A percentile compares a stretch with the other conserved stretches of the same genome.
Conservation (phyloP, 306 rosid genomes). For the Rubus parviflorus region DNA sequence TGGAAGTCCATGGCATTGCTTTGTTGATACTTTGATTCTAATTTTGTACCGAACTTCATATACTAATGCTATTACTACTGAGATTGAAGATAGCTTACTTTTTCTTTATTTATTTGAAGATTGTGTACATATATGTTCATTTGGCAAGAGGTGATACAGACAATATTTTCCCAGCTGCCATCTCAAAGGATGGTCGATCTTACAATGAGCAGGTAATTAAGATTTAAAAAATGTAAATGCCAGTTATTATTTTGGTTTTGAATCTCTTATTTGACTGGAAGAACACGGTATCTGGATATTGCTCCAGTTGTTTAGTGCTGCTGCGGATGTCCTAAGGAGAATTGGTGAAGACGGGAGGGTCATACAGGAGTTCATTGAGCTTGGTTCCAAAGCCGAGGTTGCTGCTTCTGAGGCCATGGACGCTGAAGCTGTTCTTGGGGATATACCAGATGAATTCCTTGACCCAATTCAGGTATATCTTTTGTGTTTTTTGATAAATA, state of each 20-base stretch:
- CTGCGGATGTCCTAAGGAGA: slow-evolving; percentile 76
- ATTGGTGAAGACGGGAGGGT: slow-evolving; percentile 89
- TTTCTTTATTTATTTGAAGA: slow-evolving; percentile 39
- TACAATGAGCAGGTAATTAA: slow-evolving; percentile 86
- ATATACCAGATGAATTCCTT: slow-evolving; percentile 99
- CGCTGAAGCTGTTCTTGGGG: slow-evolving; percentile 88
- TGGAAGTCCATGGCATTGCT: background rate
- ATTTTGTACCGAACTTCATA: background rate
- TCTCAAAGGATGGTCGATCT: slow-evolving; percentile 96
- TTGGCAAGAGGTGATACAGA: slow-evolving; percentile 78
- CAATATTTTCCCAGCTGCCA: slow-evolving; percentile 84
- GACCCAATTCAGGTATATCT: slow-evolving; percentile 91
- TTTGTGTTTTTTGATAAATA: background rate
- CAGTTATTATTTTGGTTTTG: slow-evolving; percentile 2
- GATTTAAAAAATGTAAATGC: slow-evolving; percentile 9
- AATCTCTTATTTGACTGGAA: slow-evolving; percentile 14
- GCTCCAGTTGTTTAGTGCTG: slow-evolving; percentile 85
- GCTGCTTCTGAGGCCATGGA: slow-evolving; percentile 98
- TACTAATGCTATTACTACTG: background rate
- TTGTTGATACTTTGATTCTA: background rate
- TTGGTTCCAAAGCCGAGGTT: slow-evolving; percentile 81
- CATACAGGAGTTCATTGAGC: slow-evolving; percentile 72
- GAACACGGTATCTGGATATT: slow-evolving; percentile 27
- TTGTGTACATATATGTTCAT: slow-evolving; percentile 87
- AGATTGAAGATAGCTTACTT: background rate